Percentiles rank a stretch among this genome's conserved stretches.
Conservation (phyloP, 805 yeast genomes). For the Metschnikowia proteae region DNA sequence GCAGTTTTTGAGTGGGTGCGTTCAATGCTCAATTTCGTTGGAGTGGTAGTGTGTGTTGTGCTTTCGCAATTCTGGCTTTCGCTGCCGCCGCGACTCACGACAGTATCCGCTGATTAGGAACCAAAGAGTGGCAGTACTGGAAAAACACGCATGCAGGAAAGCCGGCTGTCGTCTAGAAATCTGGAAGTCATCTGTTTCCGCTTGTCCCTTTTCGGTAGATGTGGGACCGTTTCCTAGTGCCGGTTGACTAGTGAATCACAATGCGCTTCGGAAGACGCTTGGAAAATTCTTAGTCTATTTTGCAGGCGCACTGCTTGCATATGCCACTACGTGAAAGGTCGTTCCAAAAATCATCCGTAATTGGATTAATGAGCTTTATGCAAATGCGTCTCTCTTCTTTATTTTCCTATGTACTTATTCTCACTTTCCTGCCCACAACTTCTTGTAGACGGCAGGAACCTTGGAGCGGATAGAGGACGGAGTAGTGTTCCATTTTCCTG, state of each 20-base stretch:
- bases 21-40: conserved; percentile 5
- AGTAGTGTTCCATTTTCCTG: conserved; percentile 19
- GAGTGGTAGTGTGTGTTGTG: conserved; percentile 4
- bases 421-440: conserved; percentile 11
- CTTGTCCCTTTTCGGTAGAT: background rate
- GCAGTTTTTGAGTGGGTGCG: conserved; percentile 4
- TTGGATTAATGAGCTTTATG: no score
- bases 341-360: no score
- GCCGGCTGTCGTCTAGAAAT: no score
- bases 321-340: background rate
- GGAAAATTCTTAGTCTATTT: background rate
- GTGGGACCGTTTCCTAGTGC: background rate
- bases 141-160: no score
- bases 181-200: no score
- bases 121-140: no score
- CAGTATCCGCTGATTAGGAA: background rate
- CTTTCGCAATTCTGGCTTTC: conserved; percentile 1
- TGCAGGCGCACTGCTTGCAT: background rate
- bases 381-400: background rate
- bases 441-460: conserved; percentile 19
- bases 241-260: background rate
- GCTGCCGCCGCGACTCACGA: background rate
- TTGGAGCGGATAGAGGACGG: conserved; percentile 19
- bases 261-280: no score
- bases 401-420: conserved; percentile 1